Conservation (phyloP, 306 rosid genomes). For the Glycyrrhiza uralensis region DNA sequence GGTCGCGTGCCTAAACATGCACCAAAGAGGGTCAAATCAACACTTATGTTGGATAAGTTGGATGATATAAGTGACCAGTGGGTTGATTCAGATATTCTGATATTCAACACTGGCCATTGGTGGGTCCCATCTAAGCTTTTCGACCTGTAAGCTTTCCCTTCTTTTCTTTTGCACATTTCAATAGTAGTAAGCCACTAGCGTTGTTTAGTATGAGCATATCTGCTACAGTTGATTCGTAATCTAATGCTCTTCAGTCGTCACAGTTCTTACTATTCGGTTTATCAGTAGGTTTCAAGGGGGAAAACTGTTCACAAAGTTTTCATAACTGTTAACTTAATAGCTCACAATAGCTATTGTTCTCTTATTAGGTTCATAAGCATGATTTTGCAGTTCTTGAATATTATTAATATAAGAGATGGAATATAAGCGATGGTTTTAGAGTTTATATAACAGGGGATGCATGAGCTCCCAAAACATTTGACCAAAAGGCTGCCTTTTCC, state of each 20-base stretch:
- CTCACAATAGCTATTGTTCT: not conserved
- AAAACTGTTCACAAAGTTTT: not conserved
- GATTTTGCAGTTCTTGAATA: not conserved
- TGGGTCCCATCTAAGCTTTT: constrained; percentile 91
- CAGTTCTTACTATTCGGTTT: not conserved
- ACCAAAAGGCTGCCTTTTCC: not conserved
- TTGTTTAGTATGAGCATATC: not conserved
- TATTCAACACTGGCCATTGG: constrained; percentile 96
- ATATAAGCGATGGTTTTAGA: not conserved
- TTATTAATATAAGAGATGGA: not conserved
- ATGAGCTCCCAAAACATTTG: not conserved
- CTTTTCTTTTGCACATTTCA: constrained; percentile 22
- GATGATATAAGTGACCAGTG: constrained; percentile 67
- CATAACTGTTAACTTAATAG: not conserved
- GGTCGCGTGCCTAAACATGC: constrained; percentile 55
- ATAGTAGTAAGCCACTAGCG: not conserved
- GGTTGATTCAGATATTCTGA: constrained; percentile 76
- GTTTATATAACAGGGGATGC: not conserved
- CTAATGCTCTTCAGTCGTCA: constrained; percentile 9
- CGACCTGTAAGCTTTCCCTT: constrained; percentile 56
- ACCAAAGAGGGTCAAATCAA: constrained; percentile 77
- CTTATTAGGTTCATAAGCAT: not conserved
- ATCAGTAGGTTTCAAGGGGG: not conserved
- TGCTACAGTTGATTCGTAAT: constrained; percentile 6
- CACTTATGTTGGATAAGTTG: constrained; percentile 63